A percentile compares a stretch with the other conserved stretches of the same genome.
These are phyloP conservation scores for Penicillium sp. DNA, from an alignment of 2,329 filamentous ascomycete genomes.

Conservation along the genomic window DNA sequence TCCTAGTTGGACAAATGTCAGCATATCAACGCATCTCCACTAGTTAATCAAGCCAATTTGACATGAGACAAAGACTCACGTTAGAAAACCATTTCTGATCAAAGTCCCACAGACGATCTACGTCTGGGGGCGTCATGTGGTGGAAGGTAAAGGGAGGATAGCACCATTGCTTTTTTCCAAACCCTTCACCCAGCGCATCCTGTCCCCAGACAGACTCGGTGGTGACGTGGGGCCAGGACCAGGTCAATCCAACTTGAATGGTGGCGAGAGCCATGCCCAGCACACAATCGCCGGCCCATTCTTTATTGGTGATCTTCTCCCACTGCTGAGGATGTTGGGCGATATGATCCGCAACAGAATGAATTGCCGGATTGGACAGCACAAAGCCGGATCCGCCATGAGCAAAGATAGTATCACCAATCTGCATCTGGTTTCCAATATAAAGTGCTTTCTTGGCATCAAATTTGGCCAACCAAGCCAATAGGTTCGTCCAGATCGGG, in stretches of 20 bases:
- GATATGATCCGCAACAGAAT: constrained; percentile 46
- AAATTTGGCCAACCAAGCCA: constrained; percentile 55
- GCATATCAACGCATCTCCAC: not conserved
- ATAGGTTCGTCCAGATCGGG: constrained; percentile 55
- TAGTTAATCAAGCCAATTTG: too few relatives aligned
- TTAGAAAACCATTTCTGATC: constrained; percentile 30
- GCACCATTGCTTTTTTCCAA: constrained; percentile 28
- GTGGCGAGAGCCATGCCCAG: constrained; percentile 49
- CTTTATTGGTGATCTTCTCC: constrained; percentile 44
- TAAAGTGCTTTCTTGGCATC: constrained; percentile 52
- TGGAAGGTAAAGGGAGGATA: constrained; percentile 33
- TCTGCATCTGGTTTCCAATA: constrained; percentile 55
- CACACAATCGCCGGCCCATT: constrained; percentile 54
- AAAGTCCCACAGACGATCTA: constrained; percentile 30
- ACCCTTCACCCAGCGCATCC: constrained; percentile 26
- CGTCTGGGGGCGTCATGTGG: constrained; percentile 32
- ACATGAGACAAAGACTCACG: too few relatives aligned
- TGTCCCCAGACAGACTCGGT: constrained; percentile 29
- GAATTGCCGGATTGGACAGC: constrained; percentile 53
- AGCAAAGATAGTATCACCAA: constrained; percentile 50
- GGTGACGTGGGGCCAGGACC: constrained; percentile 31
- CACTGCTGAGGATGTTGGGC: constrained; percentile 42
- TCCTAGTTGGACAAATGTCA: constrained; percentile 11
- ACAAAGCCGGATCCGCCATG: constrained; percentile 57
- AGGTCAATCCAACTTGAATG: constrained; percentile 43